Evolutionary conservation across 768 basidiomycete genomes (phyloP).

Genomic region (Pleurotus tuber-regium): DNA sequence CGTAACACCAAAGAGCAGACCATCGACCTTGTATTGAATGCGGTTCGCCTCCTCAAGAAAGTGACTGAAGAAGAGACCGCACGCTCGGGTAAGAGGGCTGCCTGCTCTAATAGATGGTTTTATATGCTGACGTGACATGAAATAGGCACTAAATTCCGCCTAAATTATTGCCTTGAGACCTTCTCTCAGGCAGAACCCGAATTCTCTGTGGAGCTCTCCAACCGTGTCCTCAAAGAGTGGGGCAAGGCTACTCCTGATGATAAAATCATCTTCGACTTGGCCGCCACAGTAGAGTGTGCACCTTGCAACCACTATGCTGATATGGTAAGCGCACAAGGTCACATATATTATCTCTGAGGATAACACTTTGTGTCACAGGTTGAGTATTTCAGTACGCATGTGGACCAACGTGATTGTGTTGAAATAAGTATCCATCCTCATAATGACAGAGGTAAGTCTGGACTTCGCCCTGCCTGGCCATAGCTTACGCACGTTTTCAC

Average conservation of each 20-base stretch:
- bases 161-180: slow-evolving; percentile 84
- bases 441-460: slow-evolving; percentile 67
- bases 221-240: slow-evolving; percentile 72
- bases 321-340: slow-evolving; percentile 47
- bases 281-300: slow-evolving; percentile 80
- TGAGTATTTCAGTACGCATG: slow-evolving; percentile 73
- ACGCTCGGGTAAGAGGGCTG: slow-evolving; percentile 43
- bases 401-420: slow-evolving; percentile 69
- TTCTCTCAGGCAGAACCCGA: slow-evolving; percentile 85
- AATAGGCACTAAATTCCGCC: slow-evolving; percentile 59
- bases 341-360: neutral
- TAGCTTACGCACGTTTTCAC: too few relatives aligned
- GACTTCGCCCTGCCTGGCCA: neutral
- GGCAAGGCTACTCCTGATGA: slow-evolving; percentile 57
- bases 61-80: slow-evolving; percentile 65
- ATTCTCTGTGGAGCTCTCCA: slow-evolving; percentile 74
- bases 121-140: neutral
- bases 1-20: slow-evolving; percentile 74
- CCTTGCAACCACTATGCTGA: slow-evolving; percentile 87
- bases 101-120: neutral
- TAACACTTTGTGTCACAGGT: slow-evolving; percentile 39
- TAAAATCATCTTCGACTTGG: slow-evolving; percentile 82
- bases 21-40: slow-evolving; percentile 63
- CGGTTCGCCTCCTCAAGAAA: slow-evolving; percentile 68
- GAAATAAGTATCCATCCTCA: slow-evolving; percentile 77